phyloP scores from a whole-genome alignment of 306 rosid species.

The Vigna hirtella region DNA sequence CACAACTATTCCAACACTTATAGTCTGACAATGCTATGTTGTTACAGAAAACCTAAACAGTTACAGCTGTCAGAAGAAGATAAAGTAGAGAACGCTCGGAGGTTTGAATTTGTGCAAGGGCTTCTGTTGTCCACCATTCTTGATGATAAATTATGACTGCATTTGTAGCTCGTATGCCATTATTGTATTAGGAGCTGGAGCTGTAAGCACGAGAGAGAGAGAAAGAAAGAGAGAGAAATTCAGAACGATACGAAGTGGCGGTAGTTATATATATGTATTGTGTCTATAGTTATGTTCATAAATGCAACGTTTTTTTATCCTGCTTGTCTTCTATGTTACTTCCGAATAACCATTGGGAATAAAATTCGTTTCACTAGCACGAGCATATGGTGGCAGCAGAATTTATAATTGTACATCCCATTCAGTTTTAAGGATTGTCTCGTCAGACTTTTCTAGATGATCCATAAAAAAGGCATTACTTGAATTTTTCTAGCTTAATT shows the following conservation, averaged over 20 bases:
- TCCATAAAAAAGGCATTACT: too few relatives aligned
- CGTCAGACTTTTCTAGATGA: too few relatives aligned
- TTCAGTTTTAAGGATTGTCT: too few relatives aligned
- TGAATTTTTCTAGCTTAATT: too few relatives aligned
- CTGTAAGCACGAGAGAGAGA: slow-evolving; percentile 32
- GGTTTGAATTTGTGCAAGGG: slow-evolving; percentile 81
- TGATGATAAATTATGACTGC: slow-evolving; percentile 55
- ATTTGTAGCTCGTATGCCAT: slow-evolving; percentile 34
- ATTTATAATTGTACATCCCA: too few relatives aligned
- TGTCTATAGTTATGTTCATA: slow-evolving; percentile 46
- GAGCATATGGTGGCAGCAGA: too few relatives aligned
- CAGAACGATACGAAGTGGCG: slow-evolving; percentile 46
- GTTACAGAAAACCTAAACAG: slow-evolving; percentile 61
- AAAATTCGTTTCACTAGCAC: too few relatives aligned
- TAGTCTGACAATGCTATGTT: slow-evolving; percentile 43
- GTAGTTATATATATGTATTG: slow-evolving; percentile 57
- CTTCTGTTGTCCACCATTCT: slow-evolving; percentile 78
- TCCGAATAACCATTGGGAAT: too few relatives aligned
- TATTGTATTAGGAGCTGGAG: slow-evolving; percentile 46
- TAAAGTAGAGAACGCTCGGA: slow-evolving; percentile 70
- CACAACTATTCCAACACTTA: neutral
- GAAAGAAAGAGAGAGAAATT: slow-evolving; percentile 1
- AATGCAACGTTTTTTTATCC: slow-evolving; percentile 48
- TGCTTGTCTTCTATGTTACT: too few relatives aligned
- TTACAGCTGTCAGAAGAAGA: slow-evolving; percentile 64